Conservation (phyloP, 2,329 filamentous ascomycete species). For the Xylariaceae sp. region DNA sequence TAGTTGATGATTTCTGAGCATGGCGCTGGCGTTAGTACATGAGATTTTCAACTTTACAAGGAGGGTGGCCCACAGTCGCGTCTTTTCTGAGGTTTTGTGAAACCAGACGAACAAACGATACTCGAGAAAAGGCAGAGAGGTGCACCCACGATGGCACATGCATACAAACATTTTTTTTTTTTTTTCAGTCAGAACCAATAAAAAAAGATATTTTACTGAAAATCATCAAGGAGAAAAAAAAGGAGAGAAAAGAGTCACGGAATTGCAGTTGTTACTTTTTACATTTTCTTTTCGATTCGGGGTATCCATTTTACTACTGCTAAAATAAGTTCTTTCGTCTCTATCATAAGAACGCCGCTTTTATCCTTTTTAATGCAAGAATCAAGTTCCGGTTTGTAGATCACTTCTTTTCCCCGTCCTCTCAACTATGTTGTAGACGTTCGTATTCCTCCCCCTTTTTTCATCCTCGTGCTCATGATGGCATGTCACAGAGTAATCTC, state of each 20-base stretch:
- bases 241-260: not conserved
- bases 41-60: conserved; percentile 18
- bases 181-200: conserved; percentile 11
- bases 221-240: not conserved
- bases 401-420: not conserved
- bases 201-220: conserved; percentile 2
- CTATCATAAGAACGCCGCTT: not conserved
- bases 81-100: not conserved
- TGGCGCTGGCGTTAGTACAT: conserved; percentile 33
- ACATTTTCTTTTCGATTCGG: conserved; percentile 1
- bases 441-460: too few species aligned
- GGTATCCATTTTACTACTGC: conserved; percentile 5
- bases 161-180: not conserved
- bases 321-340: not conserved
- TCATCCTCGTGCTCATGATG: not conserved
- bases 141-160: not conserved
- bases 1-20: conserved; percentile 34
- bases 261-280: too few species aligned
- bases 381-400: not conserved
- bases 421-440: too few species aligned
- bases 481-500: conserved; percentile 19
- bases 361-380: not conserved
- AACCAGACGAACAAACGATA: not conserved
- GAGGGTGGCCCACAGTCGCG: conserved; percentile 8
- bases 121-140: not conserved